These are phyloP conservation scores for Neonectria ditissima DNA, from an alignment of 2,329 filamentous ascomycete genomes.

Conservation along the genomic window DNA sequence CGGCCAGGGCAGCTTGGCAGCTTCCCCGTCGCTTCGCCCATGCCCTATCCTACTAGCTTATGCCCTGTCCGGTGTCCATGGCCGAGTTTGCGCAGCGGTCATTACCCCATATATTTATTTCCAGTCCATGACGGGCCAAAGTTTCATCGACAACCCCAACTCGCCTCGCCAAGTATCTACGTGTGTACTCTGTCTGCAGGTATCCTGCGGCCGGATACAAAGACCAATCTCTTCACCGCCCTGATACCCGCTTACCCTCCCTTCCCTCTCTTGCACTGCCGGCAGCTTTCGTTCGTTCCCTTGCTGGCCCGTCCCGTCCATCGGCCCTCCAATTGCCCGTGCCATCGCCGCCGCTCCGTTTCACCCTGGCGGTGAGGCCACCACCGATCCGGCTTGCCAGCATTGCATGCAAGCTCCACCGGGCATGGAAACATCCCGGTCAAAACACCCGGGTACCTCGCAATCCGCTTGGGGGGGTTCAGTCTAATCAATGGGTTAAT, in stretches of 20 bases:
- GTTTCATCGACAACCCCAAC: too few relatives aligned
- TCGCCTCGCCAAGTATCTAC: background rate
- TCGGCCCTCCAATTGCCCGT: constrained; percentile 16
- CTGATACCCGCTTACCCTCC: background rate
- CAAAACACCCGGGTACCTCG: constrained; percentile 1
- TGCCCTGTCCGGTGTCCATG: background rate
- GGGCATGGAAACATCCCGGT: constrained; percentile 16
- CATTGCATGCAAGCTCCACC: constrained; percentile 25
- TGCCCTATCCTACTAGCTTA: constrained; percentile 13
- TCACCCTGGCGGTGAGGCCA: constrained; percentile 29
- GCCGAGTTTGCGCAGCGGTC: background rate
- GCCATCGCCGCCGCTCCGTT: constrained; percentile 19
- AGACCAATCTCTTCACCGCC: constrained; percentile 10
- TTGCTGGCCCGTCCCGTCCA: background rate
- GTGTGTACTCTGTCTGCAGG: too few relatives aligned
- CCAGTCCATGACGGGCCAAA: background rate
- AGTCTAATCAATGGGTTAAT: constrained; percentile 5
- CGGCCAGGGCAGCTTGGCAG: constrained; percentile 25
- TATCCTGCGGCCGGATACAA: background rate
- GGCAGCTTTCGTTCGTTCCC: constrained; percentile 16
- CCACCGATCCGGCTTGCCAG: constrained; percentile 23
- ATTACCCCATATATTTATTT: background rate
- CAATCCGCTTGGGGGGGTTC: background rate
- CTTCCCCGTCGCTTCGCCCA: constrained; percentile 20
- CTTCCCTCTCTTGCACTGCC: constrained; percentile 8